Evolutionary conservation across 2,329 filamentous ascomycete genomes (phyloP), one percentile per base, ranked within the genome.

Genomic region (Fusarium mangiferae): DNA sequence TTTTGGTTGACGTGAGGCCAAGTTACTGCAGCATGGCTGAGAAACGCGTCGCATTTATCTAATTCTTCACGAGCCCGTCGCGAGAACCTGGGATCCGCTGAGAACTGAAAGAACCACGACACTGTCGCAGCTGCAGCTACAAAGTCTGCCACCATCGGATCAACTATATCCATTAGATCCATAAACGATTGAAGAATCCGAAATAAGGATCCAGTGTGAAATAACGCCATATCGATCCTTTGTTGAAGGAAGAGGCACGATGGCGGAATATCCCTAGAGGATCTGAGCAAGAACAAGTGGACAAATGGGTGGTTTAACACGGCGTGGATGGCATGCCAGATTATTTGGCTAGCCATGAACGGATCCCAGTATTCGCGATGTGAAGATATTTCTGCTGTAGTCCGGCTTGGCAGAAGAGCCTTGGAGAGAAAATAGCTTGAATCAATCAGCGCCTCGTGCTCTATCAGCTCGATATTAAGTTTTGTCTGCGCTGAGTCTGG

Each of bases 251-350:
- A 46, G 4, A 46, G 6, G 15, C 44, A 46, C 3, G 44, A 28
- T 11, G 44, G 44, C 0, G 26, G 44, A 0, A 46, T 13, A 15
- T 46, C 44, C 13, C 6, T 46, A 3, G 26, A 28, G 4, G 44
- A 28, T 11, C 44, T 46, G 18, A 46, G 44, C 7, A 46, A 46
- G 18, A 46, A 28, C 5, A 46, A 22, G 44, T 28, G 44, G 26
- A 46, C 44, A 13, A 46, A 28, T 4, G 44, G 44, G 18, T 46
- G 44, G 6, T 46, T 46, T 7, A 46, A 1, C 26, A 46, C 6
- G 18, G 44, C 26, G 18, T 46, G 44, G 24, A 46, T 46, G 44
- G 44, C 44, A 22, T 46, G 44, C 44, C 44, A 46, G 13, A 46
- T 46, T 11, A 46, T 28, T 15, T 46, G 44, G 18, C 44, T 46